Evolutionary conservation across 441 rosid genomes (phyloP).

Genomic region (Codiaeum variegatum): DNA sequence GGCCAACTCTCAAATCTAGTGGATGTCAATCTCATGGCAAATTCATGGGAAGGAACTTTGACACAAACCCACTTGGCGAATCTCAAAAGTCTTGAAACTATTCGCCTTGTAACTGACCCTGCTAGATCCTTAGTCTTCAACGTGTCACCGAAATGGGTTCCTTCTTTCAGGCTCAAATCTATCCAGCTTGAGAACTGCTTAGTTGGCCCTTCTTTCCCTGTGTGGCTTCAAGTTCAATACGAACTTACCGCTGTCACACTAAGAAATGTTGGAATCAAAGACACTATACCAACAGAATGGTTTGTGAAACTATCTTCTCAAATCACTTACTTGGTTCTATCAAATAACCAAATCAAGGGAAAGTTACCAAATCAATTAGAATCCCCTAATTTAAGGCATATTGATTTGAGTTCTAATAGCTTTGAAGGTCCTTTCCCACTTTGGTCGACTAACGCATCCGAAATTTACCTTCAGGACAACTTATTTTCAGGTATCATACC

Average conservation of each 20-base stretch:
- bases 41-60: slow-evolving; percentile 39
- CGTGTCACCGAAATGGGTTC: slow-evolving; percentile 31
- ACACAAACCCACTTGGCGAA: slow-evolving; percentile 33
- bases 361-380: slow-evolving; percentile 29
- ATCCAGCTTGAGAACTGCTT: slow-evolving; percentile 35
- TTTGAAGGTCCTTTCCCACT: slow-evolving; percentile 39
- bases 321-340: slow-evolving; percentile 32
- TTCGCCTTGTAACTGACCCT: slow-evolving; percentile 29
- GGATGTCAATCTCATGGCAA: slow-evolving; percentile 26
- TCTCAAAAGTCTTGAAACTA: slow-evolving; percentile 26
- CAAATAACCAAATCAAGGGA: slow-evolving; percentile 40
- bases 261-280: slow-evolving; percentile 34
- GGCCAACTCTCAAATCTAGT: slow-evolving; percentile 37
- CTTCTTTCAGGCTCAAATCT: slow-evolving; percentile 35
- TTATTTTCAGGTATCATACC: slow-evolving; percentile 53
- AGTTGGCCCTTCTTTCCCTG: slow-evolving; percentile 37
- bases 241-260: slow-evolving; percentile 29
- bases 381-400: slow-evolving; percentile 24
- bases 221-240: slow-evolving; percentile 42
- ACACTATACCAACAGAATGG: slow-evolving; percentile 38
- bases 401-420: slow-evolving; percentile 36
- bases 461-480: slow-evolving; percentile 44
- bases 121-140: slow-evolving; percentile 25
- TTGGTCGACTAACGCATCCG: slow-evolving; percentile 49
- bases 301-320: slow-evolving; percentile 30